These are phyloP conservation scores for Tritrichomonas foetus DNA, from an alignment of 208 protist species.

Conservation along the genomic window DNA sequence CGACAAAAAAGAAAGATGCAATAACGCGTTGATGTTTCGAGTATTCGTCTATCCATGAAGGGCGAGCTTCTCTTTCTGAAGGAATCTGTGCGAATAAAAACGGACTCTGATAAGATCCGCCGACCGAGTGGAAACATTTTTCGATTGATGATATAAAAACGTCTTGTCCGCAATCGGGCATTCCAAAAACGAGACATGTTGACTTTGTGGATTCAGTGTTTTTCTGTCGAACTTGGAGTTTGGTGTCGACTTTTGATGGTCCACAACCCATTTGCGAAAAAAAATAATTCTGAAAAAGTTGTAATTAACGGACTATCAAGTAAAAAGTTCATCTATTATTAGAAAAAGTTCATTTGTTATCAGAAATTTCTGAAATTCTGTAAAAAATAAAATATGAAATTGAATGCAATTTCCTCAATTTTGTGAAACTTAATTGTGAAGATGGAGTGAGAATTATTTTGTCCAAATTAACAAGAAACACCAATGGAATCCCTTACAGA, in stretches of 20 bases:
- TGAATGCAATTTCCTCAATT: too few relatives aligned
- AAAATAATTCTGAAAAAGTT: too few relatives aligned
- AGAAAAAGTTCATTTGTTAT: too few relatives aligned
- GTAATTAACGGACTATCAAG: too few relatives aligned
- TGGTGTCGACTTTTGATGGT: background rate
- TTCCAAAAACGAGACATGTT: slow-evolving; percentile 15
- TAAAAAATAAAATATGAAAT: too few relatives aligned
- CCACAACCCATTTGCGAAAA: slow-evolving; percentile 40
- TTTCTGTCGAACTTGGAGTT: too few relatives aligned
- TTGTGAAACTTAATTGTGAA: too few relatives aligned
- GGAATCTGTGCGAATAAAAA: background rate
- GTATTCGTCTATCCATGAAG: background rate
- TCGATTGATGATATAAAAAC: background rate
- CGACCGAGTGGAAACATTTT: background rate
- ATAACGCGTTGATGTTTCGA: background rate
- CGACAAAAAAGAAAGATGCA: slow-evolving; percentile 15
- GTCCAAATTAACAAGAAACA: too few relatives aligned
- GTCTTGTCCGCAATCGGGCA: background rate
- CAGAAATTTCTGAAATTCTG: too few relatives aligned
- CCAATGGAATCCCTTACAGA: too few relatives aligned
- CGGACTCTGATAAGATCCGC: background rate
- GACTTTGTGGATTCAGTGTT: background rate
- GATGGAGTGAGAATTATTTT: too few relatives aligned
- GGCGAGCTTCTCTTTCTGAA: background rate
- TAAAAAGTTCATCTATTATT: too few relatives aligned